phyloP scores from a whole-genome alignment of 768 basidiomycete genomes.

The Artomyces pyxidatus region DNA sequence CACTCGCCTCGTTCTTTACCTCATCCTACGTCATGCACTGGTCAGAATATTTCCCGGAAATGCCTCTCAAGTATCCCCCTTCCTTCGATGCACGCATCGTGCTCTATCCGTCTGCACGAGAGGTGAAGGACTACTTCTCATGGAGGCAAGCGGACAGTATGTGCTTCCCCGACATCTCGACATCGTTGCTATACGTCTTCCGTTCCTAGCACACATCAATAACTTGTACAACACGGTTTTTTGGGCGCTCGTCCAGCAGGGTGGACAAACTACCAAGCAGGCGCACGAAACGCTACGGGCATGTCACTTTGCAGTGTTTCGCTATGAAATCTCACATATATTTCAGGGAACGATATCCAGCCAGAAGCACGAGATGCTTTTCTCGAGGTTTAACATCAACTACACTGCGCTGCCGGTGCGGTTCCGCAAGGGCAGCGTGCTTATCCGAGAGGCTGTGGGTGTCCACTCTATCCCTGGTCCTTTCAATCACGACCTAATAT shows the following conservation, averaged over 20 bases:
- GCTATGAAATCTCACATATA: background rate
- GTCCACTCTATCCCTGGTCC: too few species aligned
- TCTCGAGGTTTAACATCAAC: constrained; percentile 74
- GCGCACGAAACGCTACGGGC: constrained; percentile 80
- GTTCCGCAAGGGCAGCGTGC: constrained; percentile 79
- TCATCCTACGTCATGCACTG: constrained; percentile 86
- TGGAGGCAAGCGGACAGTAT: constrained; percentile 96
- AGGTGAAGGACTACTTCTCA: constrained; percentile 85
- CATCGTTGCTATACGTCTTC: background rate
- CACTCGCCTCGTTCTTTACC: constrained; percentile 82
- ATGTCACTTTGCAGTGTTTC: constrained; percentile 27
- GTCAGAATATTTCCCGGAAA: constrained; percentile 69
- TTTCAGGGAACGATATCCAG: constrained; percentile 79
- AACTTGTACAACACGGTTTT: constrained; percentile 95
- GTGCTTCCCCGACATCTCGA: constrained; percentile 21
- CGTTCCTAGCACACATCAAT: constrained; percentile 81
- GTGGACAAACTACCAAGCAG: constrained; percentile 67
- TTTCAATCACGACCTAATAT: too few species aligned
- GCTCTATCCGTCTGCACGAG: constrained; percentile 63
- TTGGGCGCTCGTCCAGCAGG: constrained; percentile 87
- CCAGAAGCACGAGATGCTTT: constrained; percentile 89
- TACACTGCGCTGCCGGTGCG: constrained; percentile 70
- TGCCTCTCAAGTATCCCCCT: constrained; percentile 71
- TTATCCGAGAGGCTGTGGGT: constrained; percentile 59
- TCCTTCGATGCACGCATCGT: constrained; percentile 89